Percentiles rank a stretch among this genome's conserved stretches.
Evolutionary conservation across 768 basidiomycete genomes (phyloP).

Genomic region (Tephrocybe sp.): DNA sequence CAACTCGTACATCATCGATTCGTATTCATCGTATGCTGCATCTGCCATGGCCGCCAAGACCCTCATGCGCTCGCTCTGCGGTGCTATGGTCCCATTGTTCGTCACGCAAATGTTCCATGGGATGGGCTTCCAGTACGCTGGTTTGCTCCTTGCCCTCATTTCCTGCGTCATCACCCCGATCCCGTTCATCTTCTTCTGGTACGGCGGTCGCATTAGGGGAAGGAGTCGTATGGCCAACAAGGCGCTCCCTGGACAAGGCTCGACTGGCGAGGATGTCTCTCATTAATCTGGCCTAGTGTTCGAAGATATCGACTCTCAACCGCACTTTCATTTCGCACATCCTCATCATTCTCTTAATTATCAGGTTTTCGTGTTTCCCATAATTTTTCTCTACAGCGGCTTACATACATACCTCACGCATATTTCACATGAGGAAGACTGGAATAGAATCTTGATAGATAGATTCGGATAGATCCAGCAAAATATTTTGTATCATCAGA

Average conservation of each 20-base stretch:
- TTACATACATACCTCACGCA: too few relatives aligned
- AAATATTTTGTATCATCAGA: too few relatives aligned
- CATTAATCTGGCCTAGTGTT: background rate
- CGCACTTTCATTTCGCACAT: too few relatives aligned
- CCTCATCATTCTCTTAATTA: too few relatives aligned
- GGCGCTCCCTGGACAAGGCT: slow-evolving; percentile 6
- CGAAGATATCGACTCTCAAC: too few relatives aligned
- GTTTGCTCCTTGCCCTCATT: slow-evolving; percentile 32
- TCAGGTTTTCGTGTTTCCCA: too few relatives aligned
- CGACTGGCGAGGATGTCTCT: background rate
- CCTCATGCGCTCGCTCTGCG: slow-evolving; percentile 34
- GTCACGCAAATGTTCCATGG: slow-evolving; percentile 40
- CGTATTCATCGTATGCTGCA: slow-evolving; percentile 39
- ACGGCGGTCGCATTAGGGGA: slow-evolving; percentile 42
- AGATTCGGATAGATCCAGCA: too few relatives aligned
- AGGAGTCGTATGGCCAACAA: slow-evolving; percentile 10
- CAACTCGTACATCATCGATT: slow-evolving; percentile 45
- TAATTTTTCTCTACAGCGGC: too few relatives aligned
- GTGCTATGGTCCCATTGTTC: slow-evolving; percentile 39
- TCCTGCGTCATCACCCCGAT: slow-evolving; percentile 34
- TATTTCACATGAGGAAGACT: too few relatives aligned
- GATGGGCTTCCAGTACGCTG: slow-evolving; percentile 40
- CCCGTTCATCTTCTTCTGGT: slow-evolving; percentile 37
- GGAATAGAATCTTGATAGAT: too few relatives aligned
- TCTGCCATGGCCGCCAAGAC: slow-evolving; percentile 47